Base-by-base conservation (phyloP, 768 basidiomycete species). In the Macrolepiota fuliginosa region DNA sequence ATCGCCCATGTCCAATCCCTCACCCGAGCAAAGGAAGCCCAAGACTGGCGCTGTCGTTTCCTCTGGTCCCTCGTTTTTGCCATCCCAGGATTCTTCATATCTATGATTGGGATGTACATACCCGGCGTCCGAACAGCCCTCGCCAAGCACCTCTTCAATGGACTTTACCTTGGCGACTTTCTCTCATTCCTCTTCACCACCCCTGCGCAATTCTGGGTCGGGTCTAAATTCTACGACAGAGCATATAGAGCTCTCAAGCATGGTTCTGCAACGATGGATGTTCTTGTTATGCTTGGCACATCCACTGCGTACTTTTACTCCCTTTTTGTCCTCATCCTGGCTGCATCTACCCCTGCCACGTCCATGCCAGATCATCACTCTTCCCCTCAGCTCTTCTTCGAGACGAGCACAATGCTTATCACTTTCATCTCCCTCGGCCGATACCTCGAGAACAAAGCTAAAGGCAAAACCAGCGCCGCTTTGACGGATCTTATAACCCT, bases 361-460 rank as follows among this genome's bases (percentile, higher is more conserved):
- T 81, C 88, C 73, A 85, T 86, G 68, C 73, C 79, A 4, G 83
- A 88, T 9, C 81, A 88, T 0, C 81, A 81, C 46, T 92, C 82
- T 70, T 88, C 84, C 22, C 96, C 97, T 1, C 83, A 90, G 71
- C 83, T 94, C 49, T 98, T 98, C 76, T 98, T 98, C 77, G 97
- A 99, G 76, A 98, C 97, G 1, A 97, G 94, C 69, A 97, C 97
- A 19, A 98, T 98, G 97, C 79, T 99, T 63, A 89, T 99, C 81
- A 92, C 90, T 77, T 98, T 99, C 72, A 90, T 98, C 68, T 96
- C 94, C 1, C 84, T 98, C 13, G 97, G 97, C 4, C 88, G 97
- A 35, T 97, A 89, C 76, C 83, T 98, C 53, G 97, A 98, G 77
- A 98, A 98, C 75, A 85, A 88, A 60, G 97, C 97, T 50, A 98